Conservation (phyloP, 192 early-diverging fungal genomes). For the Rhizoclosmatium sp. region DNA sequence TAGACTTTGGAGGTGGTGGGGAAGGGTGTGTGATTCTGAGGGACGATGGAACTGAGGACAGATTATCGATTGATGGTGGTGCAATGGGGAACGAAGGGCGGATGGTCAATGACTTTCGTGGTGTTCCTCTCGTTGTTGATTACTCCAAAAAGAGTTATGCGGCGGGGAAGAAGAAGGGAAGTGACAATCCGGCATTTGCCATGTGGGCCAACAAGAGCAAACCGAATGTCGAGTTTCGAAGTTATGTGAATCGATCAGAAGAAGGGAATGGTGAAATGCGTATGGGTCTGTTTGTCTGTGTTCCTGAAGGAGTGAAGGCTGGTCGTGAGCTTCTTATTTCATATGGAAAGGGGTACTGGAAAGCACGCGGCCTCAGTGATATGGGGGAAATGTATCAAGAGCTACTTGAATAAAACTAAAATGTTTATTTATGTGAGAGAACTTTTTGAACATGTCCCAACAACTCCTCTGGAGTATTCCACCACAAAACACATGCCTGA, state of each 20-base stretch:
- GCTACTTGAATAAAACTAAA: not conserved
- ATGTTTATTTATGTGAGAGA: not conserved
- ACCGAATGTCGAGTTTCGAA: conserved; percentile 55
- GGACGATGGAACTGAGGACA: not conserved
- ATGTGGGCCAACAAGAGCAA: conserved; percentile 27
- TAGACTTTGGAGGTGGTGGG: conserved; percentile 32
- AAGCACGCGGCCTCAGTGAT: conserved; percentile 15
- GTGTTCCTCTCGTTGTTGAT: conserved; percentile 30
- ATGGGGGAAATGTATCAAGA: conserved; percentile 31
- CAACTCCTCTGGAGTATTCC: conserved; percentile 34
- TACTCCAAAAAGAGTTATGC: not conserved
- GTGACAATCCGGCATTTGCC: conserved; percentile 8
- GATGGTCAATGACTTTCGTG: conserved; percentile 60
- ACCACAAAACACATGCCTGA: conserved; percentile 29
- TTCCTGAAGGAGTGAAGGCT: conserved; percentile 26
- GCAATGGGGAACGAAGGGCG: conserved; percentile 54
- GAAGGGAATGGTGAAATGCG: conserved; percentile 30
- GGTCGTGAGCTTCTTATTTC: conserved; percentile 55
- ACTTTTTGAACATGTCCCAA: not conserved
- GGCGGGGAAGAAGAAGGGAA: conserved; percentile 19
- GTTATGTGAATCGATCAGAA: conserved; percentile 16
- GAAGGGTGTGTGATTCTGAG: not conserved
- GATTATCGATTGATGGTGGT: conserved; percentile 48
- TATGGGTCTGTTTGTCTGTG: conserved; percentile 48
- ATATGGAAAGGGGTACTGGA: conserved; percentile 62